Conservation (phyloP, 139 green algal species). For the Bryopsis sp. region DNA sequence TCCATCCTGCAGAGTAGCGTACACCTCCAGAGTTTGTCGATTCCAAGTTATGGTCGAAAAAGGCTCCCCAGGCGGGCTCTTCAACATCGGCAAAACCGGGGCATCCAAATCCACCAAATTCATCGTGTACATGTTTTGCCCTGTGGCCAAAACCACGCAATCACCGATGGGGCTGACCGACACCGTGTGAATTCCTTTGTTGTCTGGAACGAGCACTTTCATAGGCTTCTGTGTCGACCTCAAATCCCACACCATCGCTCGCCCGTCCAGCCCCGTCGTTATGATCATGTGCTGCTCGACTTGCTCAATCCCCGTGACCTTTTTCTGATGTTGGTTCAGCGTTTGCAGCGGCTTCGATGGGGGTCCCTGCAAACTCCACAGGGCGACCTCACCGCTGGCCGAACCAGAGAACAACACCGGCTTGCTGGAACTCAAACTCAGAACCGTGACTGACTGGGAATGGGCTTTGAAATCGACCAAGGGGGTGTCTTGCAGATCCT, state of each 20-base stretch:
- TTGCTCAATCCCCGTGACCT: conserved; percentile 1
- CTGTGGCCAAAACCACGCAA: conserved; percentile 1
- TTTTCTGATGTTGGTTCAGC: neutral
- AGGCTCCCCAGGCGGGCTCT: neutral
- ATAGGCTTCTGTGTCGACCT: neutral
- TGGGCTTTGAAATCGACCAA: neutral
- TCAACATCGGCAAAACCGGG: neutral
- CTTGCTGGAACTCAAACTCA: neutral
- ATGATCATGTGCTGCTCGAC: neutral
- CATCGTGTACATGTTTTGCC: neutral
- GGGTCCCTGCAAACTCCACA: neutral
- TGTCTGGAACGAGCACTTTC: neutral
- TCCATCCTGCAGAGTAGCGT: neutral
- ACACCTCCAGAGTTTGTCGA: neutral
- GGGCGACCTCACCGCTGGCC: neutral
- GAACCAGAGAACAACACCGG: neutral
- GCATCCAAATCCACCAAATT: neutral
- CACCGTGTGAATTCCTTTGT: neutral
- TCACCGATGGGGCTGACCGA: neutral
- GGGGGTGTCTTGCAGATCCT: neutral
- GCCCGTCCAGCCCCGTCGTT: neutral
- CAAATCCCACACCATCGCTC: neutral
- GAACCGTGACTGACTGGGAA: neutral
- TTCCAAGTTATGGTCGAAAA: neutral
- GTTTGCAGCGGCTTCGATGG: neutral